These are phyloP conservation scores for Endocalyx cinctus DNA, from an alignment of 2,329 filamentous ascomycete genomes.

Conservation along the genomic window DNA sequence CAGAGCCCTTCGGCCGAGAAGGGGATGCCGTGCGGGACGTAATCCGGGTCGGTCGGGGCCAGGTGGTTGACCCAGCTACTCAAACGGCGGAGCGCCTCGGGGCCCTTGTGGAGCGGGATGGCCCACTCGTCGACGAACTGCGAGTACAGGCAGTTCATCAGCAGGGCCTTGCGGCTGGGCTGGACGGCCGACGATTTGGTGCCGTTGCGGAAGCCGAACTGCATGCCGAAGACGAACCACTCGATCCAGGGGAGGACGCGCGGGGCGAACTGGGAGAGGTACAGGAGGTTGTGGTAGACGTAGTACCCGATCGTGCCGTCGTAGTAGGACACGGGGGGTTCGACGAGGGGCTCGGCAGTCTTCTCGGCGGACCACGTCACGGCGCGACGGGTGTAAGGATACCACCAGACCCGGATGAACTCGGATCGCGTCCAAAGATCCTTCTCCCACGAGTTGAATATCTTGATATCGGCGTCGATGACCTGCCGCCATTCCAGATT, in stretches of 20 bases:
- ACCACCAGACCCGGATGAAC: constrained; percentile 96
- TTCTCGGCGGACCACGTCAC: constrained; percentile 88
- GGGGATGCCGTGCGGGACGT: constrained; percentile 66
- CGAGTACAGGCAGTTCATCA: constrained; percentile 98
- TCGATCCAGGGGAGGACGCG: constrained; percentile 82
- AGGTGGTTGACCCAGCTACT: constrained; percentile 76
- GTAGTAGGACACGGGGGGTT: constrained; percentile 69
- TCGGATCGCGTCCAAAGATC: constrained; percentile 79
- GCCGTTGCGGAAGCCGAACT: constrained; percentile 81
- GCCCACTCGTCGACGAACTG: constrained; percentile 99
- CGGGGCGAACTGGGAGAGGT: constrained; percentile 72
- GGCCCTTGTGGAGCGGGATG: constrained; percentile 77
- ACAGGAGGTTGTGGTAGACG: constrained; percentile 87
- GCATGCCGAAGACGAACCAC: constrained; percentile 96
- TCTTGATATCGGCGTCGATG: constrained; percentile 62
- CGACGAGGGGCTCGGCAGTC: constrained; percentile 56
- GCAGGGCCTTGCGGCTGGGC: constrained; percentile 70
- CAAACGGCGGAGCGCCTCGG: constrained; percentile 78
- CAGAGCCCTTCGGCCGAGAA: constrained; percentile 75
- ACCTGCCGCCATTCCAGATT: constrained; percentile 85
- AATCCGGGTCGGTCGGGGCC: constrained; percentile 57
- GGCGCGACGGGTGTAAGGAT: constrained; percentile 83
- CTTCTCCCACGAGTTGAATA: constrained; percentile 67
- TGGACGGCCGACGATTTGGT: constrained; percentile 70
- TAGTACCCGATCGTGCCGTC: constrained; percentile 79